These are phyloP conservation scores for Gypsophila paniculata DNA, from an alignment of 179 eudicot species.

Conservation along the genomic window DNA sequence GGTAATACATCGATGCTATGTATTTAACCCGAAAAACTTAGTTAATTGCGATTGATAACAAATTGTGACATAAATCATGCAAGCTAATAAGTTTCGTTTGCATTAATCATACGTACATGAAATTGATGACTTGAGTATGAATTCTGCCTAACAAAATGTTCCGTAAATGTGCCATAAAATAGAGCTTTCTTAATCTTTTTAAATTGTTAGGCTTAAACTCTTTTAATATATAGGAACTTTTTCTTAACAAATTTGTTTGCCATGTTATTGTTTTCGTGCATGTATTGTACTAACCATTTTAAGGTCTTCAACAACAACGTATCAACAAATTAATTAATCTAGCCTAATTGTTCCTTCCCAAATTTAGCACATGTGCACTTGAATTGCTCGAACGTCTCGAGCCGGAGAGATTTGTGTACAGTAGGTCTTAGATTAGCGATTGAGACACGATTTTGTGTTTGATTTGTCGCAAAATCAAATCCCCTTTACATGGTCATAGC, in stretches of 20 bases:
- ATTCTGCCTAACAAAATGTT: slow-evolving; percentile 15
- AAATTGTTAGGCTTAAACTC: slow-evolving; percentile 11
- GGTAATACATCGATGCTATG: no score
- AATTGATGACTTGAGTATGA: not conserved
- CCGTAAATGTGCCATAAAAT: not conserved
- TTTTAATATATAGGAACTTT: not conserved
- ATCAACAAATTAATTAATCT: slow-evolving; percentile 6
- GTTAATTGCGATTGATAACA: slow-evolving; percentile 3
- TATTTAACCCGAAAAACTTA: not conserved
- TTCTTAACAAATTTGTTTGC: slow-evolving; percentile 17
- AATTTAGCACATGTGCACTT: no score
- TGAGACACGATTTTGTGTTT: no score
- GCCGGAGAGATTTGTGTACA: no score
- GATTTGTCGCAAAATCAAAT: no score
- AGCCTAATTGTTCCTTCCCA: no score
- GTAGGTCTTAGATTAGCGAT: no score
- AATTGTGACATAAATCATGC: not conserved
- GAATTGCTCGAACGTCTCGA: no score
- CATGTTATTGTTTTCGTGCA: slow-evolving; percentile 21
- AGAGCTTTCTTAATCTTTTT: not conserved
- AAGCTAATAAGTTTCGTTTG: slow-evolving; percentile 20
- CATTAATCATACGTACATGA: slow-evolving; percentile 9
- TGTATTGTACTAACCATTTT: not conserved
- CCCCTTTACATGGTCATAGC: no score
- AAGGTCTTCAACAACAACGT: slow-evolving; percentile 6